A percentile compares a stretch with the other conserved stretches of the same genome.
phyloP scores from a whole-genome alignment of 768 basidiomycete species.

The Naganishia kalamii region DNA sequence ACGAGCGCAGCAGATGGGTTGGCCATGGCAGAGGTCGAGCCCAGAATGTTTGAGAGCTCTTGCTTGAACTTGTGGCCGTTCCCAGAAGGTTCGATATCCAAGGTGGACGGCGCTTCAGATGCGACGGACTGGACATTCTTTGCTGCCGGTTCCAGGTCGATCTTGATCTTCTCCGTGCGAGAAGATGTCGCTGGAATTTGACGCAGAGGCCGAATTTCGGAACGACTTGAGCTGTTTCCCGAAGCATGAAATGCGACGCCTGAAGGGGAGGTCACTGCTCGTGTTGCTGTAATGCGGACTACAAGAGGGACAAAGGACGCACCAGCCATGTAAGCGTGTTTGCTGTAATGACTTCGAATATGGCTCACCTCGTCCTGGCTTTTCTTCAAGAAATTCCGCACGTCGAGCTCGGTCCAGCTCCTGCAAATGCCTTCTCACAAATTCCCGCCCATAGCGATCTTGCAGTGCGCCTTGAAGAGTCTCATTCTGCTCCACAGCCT shows the following conservation, averaged over 20 bases:
- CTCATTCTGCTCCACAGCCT: background rate
- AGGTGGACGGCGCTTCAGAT: background rate
- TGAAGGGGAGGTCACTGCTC: no score
- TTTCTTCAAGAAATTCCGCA: background rate
- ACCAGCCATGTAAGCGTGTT: background rate
- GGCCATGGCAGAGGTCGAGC: background rate
- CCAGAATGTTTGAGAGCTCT: background rate
- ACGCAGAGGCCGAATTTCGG: no score
- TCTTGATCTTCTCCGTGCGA: no score
- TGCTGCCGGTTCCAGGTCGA: no score
- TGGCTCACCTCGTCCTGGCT: background rate
- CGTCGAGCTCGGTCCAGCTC: background rate
- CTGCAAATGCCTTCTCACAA: background rate
- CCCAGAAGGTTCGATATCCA: background rate
- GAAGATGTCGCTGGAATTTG: no score
- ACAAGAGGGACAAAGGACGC: no score
- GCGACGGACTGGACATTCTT: background rate
- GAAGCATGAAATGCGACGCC: no score
- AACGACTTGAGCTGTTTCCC: no score
- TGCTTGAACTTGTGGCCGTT: background rate
- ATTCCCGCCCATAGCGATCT: background rate
- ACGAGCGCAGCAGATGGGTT: background rate
- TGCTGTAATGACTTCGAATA: no score
- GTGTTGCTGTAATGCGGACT: no score
- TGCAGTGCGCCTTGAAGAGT: no score